Conservation (phyloP, 345 rosid species). For the Brassica incana region DNA sequence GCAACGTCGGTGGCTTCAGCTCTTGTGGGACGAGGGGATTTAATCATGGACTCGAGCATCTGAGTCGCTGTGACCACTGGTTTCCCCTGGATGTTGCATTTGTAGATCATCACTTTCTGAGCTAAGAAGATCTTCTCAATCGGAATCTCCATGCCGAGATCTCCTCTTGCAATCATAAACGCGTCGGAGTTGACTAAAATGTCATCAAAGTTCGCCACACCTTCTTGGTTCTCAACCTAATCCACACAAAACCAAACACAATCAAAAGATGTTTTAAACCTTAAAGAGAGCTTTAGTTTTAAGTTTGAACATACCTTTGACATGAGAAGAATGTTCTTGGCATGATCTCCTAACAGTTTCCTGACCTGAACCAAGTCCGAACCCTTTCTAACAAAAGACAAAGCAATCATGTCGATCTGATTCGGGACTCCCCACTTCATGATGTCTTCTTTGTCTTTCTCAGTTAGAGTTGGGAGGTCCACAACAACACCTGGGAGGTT, state of each 20-base stretch:
- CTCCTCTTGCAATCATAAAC: conserved; percentile 98
- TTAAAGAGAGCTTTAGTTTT: background rate
- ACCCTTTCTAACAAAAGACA: conserved; percentile 93
- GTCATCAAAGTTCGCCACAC: conserved; percentile 95
- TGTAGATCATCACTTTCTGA: conserved; percentile 98
- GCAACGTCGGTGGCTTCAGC: conserved; percentile 99
- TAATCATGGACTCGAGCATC: conserved; percentile 98
- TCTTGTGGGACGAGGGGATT: conserved; percentile 94
- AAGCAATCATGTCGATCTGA: conserved; percentile 93
- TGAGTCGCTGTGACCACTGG: conserved; percentile 90
- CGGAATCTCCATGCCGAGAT: conserved; percentile 98
- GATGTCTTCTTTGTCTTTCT: conserved; percentile 96
- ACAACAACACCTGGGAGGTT: conserved; percentile 99
- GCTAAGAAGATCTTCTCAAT: conserved; percentile 95
- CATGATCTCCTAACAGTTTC: conserved; percentile 73
- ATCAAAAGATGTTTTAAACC: background rate
- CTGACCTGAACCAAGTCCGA: conserved; percentile 87
- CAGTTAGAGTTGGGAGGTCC: conserved; percentile 94
- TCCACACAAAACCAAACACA: conserved; percentile 9
- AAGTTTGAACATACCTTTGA: conserved; percentile 66
- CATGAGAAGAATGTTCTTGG: conserved; percentile 88
- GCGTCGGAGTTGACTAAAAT: conserved; percentile 87
- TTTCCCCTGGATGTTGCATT: conserved; percentile 95
- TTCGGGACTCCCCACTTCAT: conserved; percentile 90
- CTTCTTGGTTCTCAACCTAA: conserved; percentile 98